Evolutionary conservation across 2,329 filamentous ascomycete species (phyloP), one percentile per base, ranked within the genome.

Genomic region (Blastomyces silverae): DNA sequence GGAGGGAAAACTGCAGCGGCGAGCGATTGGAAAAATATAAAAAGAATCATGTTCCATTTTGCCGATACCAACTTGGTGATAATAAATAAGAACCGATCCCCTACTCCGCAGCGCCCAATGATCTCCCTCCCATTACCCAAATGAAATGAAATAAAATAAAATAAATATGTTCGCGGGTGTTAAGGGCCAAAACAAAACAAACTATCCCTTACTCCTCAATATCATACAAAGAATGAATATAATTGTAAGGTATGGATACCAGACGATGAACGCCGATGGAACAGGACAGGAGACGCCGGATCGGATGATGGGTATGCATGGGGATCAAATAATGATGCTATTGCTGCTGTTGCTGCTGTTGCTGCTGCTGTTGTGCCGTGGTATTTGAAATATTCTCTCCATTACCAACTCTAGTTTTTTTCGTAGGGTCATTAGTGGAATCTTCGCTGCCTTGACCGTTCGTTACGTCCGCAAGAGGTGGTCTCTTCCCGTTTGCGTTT

Each of bases 401-500:
- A 10, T 65, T 63, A 17, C 57, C 50, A 46, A 64, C 52, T 57
- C 52, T 67, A 1, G 46, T 44, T 48, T 64, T 68, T 62, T 67
- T 68, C 55, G 42, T 15, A 22, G 59, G 28, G n/a, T 68, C 65
- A 61, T 64, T 56, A 25, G 17, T 42, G 53, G 66, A 64, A 31
- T 70, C 71, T 20, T 71, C 68, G 61, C 66, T 67, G 39, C 67
- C 65, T 17, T 67, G 67, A 42, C 71, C 73, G 68, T 81, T 81
- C n/a, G 79, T 80, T 61, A 80, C 72, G 65, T 80, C 79, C n/a
- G 71, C 74, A 34, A 81, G 68, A 8, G 79, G 78, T 34, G 77
- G 78, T 46, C 79, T 74, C 66, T 79, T 80, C 11, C 77, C 76
- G 37, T 78, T 77, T 5, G 70, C 37, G 50, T 69, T 69, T 46